These are phyloP conservation scores for Solanum paucissectum DNA, from an alignment of 257 asterid species.

Conservation along the genomic window DNA sequence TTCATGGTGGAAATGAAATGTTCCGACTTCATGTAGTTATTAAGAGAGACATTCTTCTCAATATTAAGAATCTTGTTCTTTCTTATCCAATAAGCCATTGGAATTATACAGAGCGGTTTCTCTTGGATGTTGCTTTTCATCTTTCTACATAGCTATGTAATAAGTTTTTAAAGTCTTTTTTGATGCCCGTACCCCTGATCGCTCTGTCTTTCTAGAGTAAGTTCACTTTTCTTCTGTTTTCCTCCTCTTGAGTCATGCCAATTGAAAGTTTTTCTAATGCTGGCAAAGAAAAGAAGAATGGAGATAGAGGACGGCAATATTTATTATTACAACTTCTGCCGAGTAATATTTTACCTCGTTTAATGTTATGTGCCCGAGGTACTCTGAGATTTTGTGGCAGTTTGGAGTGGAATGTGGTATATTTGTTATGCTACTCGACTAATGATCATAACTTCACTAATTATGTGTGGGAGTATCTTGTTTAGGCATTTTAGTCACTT, in stretches of 20 bases:
- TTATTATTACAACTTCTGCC: not conserved
- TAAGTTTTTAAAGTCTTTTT: not conserved
- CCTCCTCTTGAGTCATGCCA: not conserved
- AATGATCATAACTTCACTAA: not conserved
- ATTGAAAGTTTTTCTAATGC: not conserved
- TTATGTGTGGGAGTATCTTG: not conserved
- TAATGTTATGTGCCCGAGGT: not conserved
- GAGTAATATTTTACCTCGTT: not conserved
- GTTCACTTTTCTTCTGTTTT: not conserved
- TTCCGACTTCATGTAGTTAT: not conserved
- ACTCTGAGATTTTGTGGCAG: not conserved
- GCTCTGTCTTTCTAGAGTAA: not conserved
- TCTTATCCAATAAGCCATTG: not conserved
- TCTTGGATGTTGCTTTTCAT: not conserved
- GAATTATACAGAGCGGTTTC: not conserved
- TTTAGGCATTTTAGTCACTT: not conserved
- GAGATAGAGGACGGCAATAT: not conserved
- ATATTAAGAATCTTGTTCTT: not conserved
- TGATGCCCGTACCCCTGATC: not conserved
- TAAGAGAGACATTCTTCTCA: not conserved
- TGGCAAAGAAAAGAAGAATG: not conserved
- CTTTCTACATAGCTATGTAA: not conserved
- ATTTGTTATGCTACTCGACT: not conserved
- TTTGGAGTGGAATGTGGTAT: no score
- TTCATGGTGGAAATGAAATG: not conserved